phyloP scores from a whole-genome alignment of 129 eudicot genomes.

The Tagetes erecta region DNA sequence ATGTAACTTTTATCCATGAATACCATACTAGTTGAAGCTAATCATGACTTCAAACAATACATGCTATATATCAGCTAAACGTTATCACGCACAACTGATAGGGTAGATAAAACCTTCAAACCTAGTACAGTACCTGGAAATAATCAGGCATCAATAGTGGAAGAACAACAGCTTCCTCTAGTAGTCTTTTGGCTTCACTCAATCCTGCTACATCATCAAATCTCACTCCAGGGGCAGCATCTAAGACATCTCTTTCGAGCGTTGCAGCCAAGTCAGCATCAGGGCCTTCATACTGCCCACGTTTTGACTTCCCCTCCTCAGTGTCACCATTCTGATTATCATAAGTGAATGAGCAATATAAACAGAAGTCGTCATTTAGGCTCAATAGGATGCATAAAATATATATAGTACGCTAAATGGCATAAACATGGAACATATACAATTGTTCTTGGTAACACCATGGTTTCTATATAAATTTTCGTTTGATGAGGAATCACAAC shows the following conservation, averaged over 20 bases:
- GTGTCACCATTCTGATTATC: conserved; percentile 65
- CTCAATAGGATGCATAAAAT: neutral
- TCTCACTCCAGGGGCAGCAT: conserved; percentile 87
- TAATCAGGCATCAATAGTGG: conserved; percentile 99
- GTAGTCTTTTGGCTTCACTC: conserved; percentile 93
- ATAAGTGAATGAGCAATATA: neutral
- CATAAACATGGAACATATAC: conserved; percentile 4
- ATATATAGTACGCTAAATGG: neutral
- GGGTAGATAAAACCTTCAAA: neutral
- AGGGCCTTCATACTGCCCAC: conserved; percentile 92
- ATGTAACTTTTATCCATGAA: neutral
- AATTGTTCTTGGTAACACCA: neutral
- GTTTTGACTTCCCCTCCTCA: conserved; percentile 91
- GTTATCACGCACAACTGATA: conserved; percentile 1
- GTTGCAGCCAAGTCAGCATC: conserved; percentile 95
- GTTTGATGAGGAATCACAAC: neutral
- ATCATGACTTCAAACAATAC: neutral
- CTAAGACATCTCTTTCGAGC: conserved; percentile 97
- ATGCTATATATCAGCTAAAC: neutral
- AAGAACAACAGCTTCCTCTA: conserved; percentile 88
- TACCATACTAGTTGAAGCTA: conserved; percentile 7
- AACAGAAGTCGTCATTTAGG: neutral
- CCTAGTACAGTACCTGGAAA: conserved; percentile 68
- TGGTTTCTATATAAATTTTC: conserved; percentile 1
- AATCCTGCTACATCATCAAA: conserved; percentile 99